Evolutionary conservation across 495 filamentous ascomycete genomes (phyloP).

Genomic region (Talaromyces wortmannii): DNA sequence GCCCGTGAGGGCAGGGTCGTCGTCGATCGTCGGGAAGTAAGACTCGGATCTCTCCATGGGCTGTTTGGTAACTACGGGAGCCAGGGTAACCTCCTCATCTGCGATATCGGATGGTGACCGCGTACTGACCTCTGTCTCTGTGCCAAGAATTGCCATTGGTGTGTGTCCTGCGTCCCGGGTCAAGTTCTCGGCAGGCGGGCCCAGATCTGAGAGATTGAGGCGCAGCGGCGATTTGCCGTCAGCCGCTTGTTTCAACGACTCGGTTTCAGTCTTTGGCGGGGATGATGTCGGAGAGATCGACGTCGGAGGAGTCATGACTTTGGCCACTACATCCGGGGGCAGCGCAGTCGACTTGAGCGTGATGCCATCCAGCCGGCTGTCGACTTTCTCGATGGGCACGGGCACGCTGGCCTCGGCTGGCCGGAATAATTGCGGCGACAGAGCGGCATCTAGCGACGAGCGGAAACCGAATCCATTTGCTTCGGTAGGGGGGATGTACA

Average conservation of each 20-base stretch:
- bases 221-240: conserved; percentile 28
- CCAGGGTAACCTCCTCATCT: conserved; percentile 21
- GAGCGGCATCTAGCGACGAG: conserved; percentile 34
- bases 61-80: conserved; percentile 23
- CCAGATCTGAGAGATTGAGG: conserved; percentile 34
- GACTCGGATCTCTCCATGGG: conserved; percentile 32
- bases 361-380: conserved; percentile 41
- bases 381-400: conserved; percentile 41
- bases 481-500: conserved; percentile 9
- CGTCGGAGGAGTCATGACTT: conserved; percentile 37
- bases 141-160: conserved; percentile 38
- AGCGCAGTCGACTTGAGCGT: conserved; percentile 40
- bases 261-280: conserved; percentile 12
- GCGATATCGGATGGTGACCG: conserved; percentile 17
- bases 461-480: conserved; percentile 6
- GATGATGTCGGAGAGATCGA: conserved; percentile 15
- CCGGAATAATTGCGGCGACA: conserved; percentile 27
- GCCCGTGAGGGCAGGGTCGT: conserved; percentile 39
- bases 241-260: conserved; percentile 6
- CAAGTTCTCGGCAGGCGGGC: conserved; percentile 29
- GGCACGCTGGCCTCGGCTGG: conserved; percentile 16
- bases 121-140: conserved; percentile 20
- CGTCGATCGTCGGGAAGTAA: conserved; percentile 35
- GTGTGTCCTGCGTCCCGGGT: conserved; percentile 38
- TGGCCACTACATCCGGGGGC: conserved; percentile 33